A percentile compares a stretch with the other conserved stretches of the same genome.
Conservation (phyloP, 768 basidiomycete species). For the Lyophyllum shimeji region DNA sequence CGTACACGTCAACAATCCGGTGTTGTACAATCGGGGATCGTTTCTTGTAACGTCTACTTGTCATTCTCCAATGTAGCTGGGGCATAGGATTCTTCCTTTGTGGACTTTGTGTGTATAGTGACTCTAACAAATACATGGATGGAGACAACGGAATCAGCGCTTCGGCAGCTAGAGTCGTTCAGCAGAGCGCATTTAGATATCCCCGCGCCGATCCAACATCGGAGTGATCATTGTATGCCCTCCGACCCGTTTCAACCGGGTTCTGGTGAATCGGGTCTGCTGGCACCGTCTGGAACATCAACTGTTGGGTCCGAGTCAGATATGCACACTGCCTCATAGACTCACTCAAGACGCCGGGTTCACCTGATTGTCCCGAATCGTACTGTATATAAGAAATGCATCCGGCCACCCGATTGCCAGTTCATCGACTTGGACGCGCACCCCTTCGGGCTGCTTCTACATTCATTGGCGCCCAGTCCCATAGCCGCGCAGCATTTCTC, state of each 20-base stretch:
- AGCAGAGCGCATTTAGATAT: background rate
- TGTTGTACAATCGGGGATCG: background rate
- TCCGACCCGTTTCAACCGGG: background rate
- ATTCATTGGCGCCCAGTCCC: background rate
- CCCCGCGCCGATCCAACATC: background rate
- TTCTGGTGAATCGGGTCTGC: background rate
- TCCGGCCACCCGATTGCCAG: background rate
- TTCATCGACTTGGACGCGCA: background rate
- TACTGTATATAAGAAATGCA: background rate
- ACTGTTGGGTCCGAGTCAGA: background rate
- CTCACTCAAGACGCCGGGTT: background rate
- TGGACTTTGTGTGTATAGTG: too few species aligned
- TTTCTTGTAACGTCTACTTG: background rate
- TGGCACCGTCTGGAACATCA: background rate
- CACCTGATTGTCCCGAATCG: background rate
- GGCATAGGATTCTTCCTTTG: too few species aligned
- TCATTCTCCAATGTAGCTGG: too few species aligned
- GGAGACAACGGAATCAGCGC: too few species aligned
- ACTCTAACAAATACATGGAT: background rate
- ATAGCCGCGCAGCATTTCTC: background rate
- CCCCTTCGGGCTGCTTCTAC: background rate
- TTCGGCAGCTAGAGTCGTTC: too few species aligned
- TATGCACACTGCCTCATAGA: conserved; percentile 4
- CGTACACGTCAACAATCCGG: background rate
- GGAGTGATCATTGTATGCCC: background rate